Conservation (phyloP, 495 filamentous ascomycete genomes). For the Trichoderma erinaceum region DNA sequence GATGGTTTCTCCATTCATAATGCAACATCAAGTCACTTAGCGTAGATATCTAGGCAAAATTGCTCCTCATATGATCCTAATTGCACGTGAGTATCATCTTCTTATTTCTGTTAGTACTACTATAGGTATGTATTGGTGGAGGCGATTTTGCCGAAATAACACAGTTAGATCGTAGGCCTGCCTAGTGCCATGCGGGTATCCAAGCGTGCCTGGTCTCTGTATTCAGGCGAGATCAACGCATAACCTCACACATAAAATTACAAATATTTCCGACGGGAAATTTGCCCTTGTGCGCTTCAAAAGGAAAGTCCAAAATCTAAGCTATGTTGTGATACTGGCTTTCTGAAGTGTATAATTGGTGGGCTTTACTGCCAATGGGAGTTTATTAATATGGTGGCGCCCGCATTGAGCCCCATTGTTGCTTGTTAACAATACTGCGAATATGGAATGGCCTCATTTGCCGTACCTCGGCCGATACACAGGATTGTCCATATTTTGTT, state of each 20-base stretch:
- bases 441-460: neutral
- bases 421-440: neutral
- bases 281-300: neutral
- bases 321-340: neutral
- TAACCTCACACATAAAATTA: too few relatives aligned
- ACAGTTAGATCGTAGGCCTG: neutral
- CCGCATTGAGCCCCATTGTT: neutral
- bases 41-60: neutral
- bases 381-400: neutral
- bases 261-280: constrained; percentile 4
- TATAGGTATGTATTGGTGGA: neutral
- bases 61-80: neutral
- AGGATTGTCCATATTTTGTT: neutral
- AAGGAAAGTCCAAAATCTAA: neutral
- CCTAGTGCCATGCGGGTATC: neutral
- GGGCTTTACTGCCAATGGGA: too few relatives aligned
- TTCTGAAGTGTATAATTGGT: too few relatives aligned
- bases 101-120: neutral
- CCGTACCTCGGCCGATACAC: neutral
- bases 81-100: neutral
- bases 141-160: neutral
- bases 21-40: neutral
- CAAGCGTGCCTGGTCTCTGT: neutral
- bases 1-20: neutral
- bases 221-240: too few relatives aligned